phyloP scores from a whole-genome alignment of 2,329 filamentous ascomycete species.

The Septoria linicola region DNA sequence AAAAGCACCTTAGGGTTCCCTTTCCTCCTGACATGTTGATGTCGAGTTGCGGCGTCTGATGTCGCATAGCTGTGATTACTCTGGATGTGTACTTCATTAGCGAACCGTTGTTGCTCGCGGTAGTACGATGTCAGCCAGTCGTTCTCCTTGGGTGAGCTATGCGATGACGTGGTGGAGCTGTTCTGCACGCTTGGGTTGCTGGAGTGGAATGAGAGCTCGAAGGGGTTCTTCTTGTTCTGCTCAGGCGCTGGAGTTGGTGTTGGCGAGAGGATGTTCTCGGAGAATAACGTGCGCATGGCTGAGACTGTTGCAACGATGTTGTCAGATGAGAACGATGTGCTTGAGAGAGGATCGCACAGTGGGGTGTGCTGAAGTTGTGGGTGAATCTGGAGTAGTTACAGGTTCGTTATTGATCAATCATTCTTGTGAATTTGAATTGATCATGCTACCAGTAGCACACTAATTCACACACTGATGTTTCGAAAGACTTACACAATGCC shows the following conservation, averaged over 20 bases:
- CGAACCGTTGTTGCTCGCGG: conserved; percentile 30
- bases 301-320: conserved; percentile 15
- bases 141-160: conserved; percentile 32
- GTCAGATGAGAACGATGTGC: conserved; percentile 15
- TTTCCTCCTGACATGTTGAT: conserved; percentile 29
- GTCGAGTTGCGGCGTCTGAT: conserved; percentile 15
- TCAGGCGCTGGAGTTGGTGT: conserved; percentile 27
- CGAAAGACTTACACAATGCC: conserved; percentile 27
- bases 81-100: conserved; percentile 21
- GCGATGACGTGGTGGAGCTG: conserved; percentile 29
- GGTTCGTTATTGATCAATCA: conserved; percentile 3
- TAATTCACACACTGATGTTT: conserved; percentile 5
- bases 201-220: conserved; percentile 34
- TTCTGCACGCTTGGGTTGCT: conserved; percentile 21
- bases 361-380: neutral
- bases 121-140: conserved; percentile 34
- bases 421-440: conserved; percentile 10
- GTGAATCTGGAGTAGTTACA: conserved; percentile 1
- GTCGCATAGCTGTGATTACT: conserved; percentile 3
- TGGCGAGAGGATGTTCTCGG: conserved; percentile 36
- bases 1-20: conserved; percentile 71
- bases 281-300: conserved; percentile 38
- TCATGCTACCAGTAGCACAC: conserved; percentile 12
- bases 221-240: conserved; percentile 30
- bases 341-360: neutral